Base-by-base conservation (phyloP, 495 filamentous ascomycete genomes). In the Clavariopsis aquatica region DNA sequence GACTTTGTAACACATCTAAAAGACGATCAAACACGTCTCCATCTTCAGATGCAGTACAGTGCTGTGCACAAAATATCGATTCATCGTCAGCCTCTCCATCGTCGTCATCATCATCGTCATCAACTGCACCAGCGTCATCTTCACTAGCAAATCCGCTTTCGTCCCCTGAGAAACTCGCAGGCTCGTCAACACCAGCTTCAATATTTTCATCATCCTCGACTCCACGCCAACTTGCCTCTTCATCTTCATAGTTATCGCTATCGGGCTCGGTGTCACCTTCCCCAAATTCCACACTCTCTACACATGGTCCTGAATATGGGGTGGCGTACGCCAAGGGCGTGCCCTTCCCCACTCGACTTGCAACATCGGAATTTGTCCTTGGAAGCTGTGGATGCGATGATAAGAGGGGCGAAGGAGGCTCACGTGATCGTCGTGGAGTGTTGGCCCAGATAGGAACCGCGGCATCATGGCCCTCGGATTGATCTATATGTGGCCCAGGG, bases 291-390 rank as follows among this genome's bases (percentile, higher is more conserved):
- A 19, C n/a, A 8, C 43, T 53, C 4, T 56, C 62, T n/a, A 54
- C 41, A 28, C 43, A 51, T 15, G 55, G 57, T 34, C 57, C 66
- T 29, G 66, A 69, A 53, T 69, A 52, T 20, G 66, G 66, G 26
- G 66, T 69, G 7, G 66, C 66, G 52, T 69, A 69, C 1, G 66
- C 61, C 20, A 62, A 60, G 26, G 66, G 66, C 5, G 66, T 69
- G 2, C 1, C 19, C 38, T 65, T 69, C 6, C 61, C 60, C 23
- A 58, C 46, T 57, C 19, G 19, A 41, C 62, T 68, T 17, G 53
- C 23, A n/a, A 47, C 49, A 57, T 69, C 66, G 6, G 66, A 69
- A 23, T 52, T 61, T 15, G 66, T 52, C 5, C 60, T n/a, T 1
- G 66, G 49, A 6, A 65, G 52, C 27, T 51, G 20, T 1, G 62